Base-by-base conservation (phyloP, 257 asterid species). In the Forsythia suspensa region DNA sequence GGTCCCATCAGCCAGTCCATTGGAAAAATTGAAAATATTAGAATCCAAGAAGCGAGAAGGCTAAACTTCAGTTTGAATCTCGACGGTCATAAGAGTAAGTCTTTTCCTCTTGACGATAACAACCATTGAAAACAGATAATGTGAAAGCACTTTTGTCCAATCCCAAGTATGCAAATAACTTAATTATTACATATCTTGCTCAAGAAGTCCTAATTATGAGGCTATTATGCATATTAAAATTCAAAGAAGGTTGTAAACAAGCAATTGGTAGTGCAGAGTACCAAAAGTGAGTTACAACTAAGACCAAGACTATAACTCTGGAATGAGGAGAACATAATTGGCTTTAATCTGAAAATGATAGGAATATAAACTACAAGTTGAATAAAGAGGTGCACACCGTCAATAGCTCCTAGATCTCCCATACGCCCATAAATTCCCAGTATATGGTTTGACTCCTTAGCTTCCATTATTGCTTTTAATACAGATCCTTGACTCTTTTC, bases 351-450 rank as follows among this genome's bases (percentile, higher is more conserved):
- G 40, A 63, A 29, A 63, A 63, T 24, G 40, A 63, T 63, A 63
- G 9, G 38, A 61, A 61, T 57, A 57, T 21, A 16, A 21, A 63
- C 20, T 63, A 36, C 36, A 34, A 63, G 38, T 40, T 29, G 40
- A 52, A 71, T 15, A 72, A 71, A 44, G 41, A 77, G 74, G 78
- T 67, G 69, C 84, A 86, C 80, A 92, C 99, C 95, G 81, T 96
- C 96, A 85, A 96, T 96, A 52, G 99, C 98, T 79, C 99, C 99
- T 82, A 96, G 87, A 78, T 96, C 97, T 52, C 98, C 98, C 97
- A 96, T 87, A 72, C 98, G 89, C 73, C 98, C 99, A 87, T 89
- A 90, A 74, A 96, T 96, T 79, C 99, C 98, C n/a, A 88, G 90
- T 75, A 96, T 91, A 34, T 36, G 57, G 52, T 96, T 96, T 73